Percentiles rank a stretch among this genome's conserved stretches.
phyloP scores from a whole-genome alignment of 2,329 filamentous ascomycete species.

The Fusarium sp. region DNA sequence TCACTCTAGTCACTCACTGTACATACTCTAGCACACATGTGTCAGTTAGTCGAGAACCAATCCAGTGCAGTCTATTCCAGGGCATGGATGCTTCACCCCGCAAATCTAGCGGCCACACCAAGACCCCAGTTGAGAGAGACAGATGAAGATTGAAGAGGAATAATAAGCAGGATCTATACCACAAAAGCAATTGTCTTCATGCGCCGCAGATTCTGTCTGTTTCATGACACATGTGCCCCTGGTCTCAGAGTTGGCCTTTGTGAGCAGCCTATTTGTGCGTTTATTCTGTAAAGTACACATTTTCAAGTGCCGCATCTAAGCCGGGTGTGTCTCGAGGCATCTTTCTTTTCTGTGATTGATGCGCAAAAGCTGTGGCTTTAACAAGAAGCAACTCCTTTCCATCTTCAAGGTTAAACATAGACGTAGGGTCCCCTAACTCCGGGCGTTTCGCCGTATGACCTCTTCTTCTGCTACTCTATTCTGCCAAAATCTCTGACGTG shows the following conservation, averaged over 20 bases:
- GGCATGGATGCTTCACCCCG: slow-evolving; percentile 19
- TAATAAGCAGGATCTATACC: slow-evolving; percentile 3
- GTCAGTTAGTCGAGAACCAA: slow-evolving; percentile 4
- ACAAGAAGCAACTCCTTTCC: background rate
- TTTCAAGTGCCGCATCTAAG: slow-evolving; percentile 11
- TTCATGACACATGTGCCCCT: slow-evolving; percentile 31
- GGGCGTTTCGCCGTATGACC: slow-evolving; percentile 20
- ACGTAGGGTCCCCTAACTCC: background rate
- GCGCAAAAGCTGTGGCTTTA: slow-evolving; percentile 24
- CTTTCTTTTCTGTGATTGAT: slow-evolving; percentile 37
- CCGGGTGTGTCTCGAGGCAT: slow-evolving; percentile 1
- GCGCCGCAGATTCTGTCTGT: slow-evolving; percentile 9
- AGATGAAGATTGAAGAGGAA: background rate
- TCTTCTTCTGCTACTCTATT: background rate
- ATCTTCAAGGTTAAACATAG: background rate
- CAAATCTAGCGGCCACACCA: slow-evolving; percentile 14
- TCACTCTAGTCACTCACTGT: background rate
- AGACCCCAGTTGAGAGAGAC: background rate
- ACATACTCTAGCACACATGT: background rate
- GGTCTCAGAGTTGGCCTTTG: background rate
- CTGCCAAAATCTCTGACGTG: slow-evolving; percentile 24
- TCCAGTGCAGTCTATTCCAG: slow-evolving; percentile 5
- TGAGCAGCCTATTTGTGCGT: slow-evolving; percentile 43
- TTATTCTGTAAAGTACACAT: slow-evolving; percentile 14
- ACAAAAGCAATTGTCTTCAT: slow-evolving; percentile 21